phyloP scores from a whole-genome alignment of 208 protist species.

The Histomonas meleagridis region DNA sequence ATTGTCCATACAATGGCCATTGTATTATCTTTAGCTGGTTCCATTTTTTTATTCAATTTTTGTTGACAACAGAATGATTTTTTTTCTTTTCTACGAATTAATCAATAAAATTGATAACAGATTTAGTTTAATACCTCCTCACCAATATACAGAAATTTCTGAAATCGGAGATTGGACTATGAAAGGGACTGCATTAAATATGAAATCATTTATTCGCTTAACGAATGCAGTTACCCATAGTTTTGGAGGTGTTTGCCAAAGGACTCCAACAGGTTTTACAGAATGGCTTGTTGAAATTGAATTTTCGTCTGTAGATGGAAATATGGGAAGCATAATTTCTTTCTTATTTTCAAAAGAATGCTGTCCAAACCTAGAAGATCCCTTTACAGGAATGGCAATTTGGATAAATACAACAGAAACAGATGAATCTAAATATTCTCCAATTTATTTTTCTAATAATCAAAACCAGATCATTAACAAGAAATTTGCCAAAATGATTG shows the following conservation, averaged over 20 bases:
- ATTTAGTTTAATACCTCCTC: not conserved
- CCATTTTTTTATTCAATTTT: no score
- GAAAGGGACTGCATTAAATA: not conserved
- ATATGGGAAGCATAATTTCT: not conserved
- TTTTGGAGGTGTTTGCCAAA: constrained; percentile 5
- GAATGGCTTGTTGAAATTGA: not conserved
- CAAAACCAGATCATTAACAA: not conserved
- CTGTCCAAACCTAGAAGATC: not conserved
- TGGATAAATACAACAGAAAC: constrained; percentile 5
- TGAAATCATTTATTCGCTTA: not conserved
- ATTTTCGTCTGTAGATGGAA: not conserved
- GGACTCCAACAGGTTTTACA: not conserved
- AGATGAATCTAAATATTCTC: not conserved
- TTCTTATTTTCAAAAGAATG: constrained; percentile 25
- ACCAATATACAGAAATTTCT: not conserved
- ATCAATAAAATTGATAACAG: no score
- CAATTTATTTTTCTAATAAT: constrained; percentile 5
- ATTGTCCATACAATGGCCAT: no score
- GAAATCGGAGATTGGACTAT: constrained; percentile 30
- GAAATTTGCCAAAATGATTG: not conserved
- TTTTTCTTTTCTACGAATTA: no score
- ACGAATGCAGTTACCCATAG: not conserved
- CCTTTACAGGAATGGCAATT: not conserved
- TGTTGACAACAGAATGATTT: no score
- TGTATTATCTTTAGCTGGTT: no score